Evolutionary conservation across 768 basidiomycete species (phyloP).

Genomic region (Pleurotus eryngii): DNA sequence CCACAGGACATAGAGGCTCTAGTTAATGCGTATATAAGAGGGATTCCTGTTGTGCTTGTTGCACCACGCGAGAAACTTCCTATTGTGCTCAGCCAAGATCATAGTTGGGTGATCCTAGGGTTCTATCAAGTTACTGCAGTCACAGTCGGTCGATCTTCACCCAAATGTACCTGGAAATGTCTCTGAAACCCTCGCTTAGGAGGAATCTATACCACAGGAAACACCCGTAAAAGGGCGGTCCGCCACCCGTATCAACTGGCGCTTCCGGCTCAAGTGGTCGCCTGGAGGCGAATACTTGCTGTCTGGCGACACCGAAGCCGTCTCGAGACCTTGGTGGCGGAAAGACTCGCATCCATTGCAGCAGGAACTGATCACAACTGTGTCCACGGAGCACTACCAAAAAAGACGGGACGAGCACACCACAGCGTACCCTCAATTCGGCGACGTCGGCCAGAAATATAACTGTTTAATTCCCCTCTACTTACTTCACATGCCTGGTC

Average conservation of each 20-base stretch:
- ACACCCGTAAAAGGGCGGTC: not conserved
- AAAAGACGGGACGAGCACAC: not conserved
- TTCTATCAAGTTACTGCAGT: not conserved
- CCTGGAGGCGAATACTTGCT: slow-evolving; percentile 2
- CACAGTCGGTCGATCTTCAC: not conserved
- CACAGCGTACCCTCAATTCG: not conserved
- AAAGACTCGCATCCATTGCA: not conserved
- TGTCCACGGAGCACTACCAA: not conserved
- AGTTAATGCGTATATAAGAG: not conserved
- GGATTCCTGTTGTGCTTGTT: not conserved
- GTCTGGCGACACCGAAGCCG: not conserved
- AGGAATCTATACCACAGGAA: too few species aligned
- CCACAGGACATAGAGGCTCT: not conserved
- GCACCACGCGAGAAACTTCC: not conserved
- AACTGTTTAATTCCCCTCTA: not conserved
- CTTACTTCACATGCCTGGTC: not conserved
- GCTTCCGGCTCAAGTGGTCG: slow-evolving; percentile 3
- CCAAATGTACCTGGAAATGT: too few species aligned
- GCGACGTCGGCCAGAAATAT: not conserved
- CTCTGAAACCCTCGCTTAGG: too few species aligned
- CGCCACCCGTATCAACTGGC: not conserved
- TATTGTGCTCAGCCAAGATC: not conserved
- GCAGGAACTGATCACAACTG: not conserved
- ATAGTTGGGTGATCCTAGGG: not conserved
- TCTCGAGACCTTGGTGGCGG: not conserved